A percentile compares a stretch with the other conserved stretches of the same genome.
phyloP scores from a whole-genome alignment of 192 early-diverging fungal species.

The Backusella macrospora region DNA sequence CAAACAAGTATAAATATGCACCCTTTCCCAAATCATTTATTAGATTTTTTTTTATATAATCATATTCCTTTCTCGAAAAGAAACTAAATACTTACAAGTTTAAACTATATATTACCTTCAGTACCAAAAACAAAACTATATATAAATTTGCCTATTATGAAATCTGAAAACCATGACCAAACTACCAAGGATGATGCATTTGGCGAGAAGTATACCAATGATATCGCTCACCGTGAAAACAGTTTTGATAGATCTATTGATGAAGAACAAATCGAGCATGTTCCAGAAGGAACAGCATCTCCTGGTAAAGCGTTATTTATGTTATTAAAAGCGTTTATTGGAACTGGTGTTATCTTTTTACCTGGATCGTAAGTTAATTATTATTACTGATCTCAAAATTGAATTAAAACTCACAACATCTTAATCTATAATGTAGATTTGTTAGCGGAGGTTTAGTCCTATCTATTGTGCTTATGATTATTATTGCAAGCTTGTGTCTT shows the following conservation, averaged over 20 bases:
- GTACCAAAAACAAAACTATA: not conserved
- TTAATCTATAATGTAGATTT: conserved; percentile 36
- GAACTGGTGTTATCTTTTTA: conserved; percentile 62
- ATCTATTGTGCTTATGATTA: conserved; percentile 58
- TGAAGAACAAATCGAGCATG: conserved; percentile 25
- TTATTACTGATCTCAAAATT: not conserved
- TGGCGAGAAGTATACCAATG: not conserved
- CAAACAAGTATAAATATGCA: conserved; percentile 7
- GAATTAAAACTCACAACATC: not conserved
- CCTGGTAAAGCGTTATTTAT: conserved; percentile 60
- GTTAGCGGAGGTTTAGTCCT: conserved; percentile 68
- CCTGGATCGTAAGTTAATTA: conserved; percentile 41
- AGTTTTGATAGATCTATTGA: conserved; percentile 7
- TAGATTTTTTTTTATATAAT: not conserved
- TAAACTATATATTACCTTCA: not conserved
- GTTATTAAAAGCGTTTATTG: conserved; percentile 70
- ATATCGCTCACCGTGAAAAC: conserved; percentile 17
- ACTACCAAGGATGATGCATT: not conserved
- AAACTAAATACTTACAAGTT: not conserved
- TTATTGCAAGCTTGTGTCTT: conserved; percentile 62
- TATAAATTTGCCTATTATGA: not conserved
- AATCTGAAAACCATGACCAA: not conserved
- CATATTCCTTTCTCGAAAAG: not conserved
- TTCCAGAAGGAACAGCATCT: conserved; percentile 45
- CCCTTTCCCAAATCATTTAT: not conserved